phyloP scores from a whole-genome alignment of 1,139 yeast species.

The Candida pseudoviswanathii region DNA sequence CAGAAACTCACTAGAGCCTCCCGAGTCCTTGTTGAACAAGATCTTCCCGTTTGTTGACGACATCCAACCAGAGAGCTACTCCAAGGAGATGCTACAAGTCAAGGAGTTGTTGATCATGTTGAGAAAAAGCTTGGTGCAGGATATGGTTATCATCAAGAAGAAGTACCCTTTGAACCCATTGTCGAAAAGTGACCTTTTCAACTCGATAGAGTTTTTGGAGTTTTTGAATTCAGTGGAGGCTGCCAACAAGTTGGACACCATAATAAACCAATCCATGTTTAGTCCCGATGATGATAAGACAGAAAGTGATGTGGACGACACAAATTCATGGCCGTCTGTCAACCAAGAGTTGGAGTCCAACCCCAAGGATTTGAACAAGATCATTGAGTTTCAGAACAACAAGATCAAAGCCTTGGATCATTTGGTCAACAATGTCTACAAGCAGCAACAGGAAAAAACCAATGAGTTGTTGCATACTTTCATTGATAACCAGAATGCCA shows the following conservation, averaged over 20 bases:
- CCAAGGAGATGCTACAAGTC: constrained; percentile 18
- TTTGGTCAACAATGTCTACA: constrained; percentile 17
- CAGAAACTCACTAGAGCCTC: constrained; percentile 31
- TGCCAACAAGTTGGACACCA: constrained; percentile 12
- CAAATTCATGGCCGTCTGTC: constrained; percentile 10
- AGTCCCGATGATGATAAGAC: constrained; percentile 10
- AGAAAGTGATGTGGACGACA: constrained; percentile 12
- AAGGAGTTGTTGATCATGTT: constrained; percentile 24
- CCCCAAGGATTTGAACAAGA: constrained; percentile 13
- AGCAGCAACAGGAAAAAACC: constrained; percentile 20
- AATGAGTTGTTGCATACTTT: constrained; percentile 19
- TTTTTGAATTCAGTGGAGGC: constrained; percentile 22
- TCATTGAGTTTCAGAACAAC: constrained; percentile 18
- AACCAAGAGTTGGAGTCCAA: constrained; percentile 8
- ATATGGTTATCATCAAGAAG: constrained; percentile 31
- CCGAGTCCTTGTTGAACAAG: constrained; percentile 25
- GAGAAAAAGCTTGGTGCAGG: constrained; percentile 33
- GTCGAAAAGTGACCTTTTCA: constrained; percentile 31
- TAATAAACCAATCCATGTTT: constrained; percentile 14
- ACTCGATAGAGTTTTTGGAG: constrained; percentile 21
- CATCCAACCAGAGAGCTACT: constrained; percentile 9
- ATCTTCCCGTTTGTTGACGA: constrained; percentile 32
- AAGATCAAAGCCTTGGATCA: constrained; percentile 19
- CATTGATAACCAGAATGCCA: constrained; percentile 22
- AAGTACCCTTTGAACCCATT: constrained; percentile 30